These are phyloP conservation scores for Hymenoscyphus occultus DNA, from an alignment of 2,329 filamentous ascomycete species.

Conservation along the genomic window DNA sequence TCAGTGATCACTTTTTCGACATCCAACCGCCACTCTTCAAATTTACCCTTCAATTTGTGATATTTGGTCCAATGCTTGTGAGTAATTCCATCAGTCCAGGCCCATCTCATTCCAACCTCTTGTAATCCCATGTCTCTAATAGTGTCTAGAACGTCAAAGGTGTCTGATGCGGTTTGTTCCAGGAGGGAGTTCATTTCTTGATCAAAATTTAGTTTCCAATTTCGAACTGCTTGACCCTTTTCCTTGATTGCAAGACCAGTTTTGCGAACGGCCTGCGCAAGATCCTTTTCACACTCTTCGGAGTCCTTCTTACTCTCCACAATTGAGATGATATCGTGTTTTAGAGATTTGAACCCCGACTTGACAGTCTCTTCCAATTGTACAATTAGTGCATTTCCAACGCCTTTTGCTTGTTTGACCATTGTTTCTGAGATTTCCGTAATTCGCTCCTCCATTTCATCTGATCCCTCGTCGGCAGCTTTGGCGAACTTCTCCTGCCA, in stretches of 20 bases:
- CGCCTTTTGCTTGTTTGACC: constrained; percentile 59
- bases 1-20: constrained; percentile 72
- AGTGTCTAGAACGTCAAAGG: constrained; percentile 64
- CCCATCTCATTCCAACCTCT: constrained; percentile 77
- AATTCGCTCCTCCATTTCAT: constrained; percentile 61
- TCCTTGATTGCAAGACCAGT: constrained; percentile 61
- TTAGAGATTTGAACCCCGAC: constrained; percentile 62
- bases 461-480: constrained; percentile 79
- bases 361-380: constrained; percentile 67
- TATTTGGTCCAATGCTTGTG: constrained; percentile 98
- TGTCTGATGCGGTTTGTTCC: constrained; percentile 57
- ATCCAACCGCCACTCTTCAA: constrained; percentile 81
- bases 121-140: constrained; percentile 68
- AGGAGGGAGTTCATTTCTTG: constrained; percentile 55
- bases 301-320: constrained; percentile 54
- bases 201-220: constrained; percentile 60
- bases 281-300: constrained; percentile 49
- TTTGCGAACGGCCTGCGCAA: constrained; percentile 52
- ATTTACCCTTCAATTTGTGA: constrained; percentile 77
- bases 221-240: constrained; percentile 60
- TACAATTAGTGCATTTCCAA: constrained; percentile 64
- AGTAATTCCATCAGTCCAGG: constrained; percentile 90
- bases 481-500: constrained; percentile 90
- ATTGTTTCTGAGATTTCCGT: constrained; percentile 69
- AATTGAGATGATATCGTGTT: constrained; percentile 63